A percentile compares a stretch with the other conserved stretches of the same genome.
phyloP scores from a whole-genome alignment of 345 rosid species.

The Arabidopsis arenosa region DNA sequence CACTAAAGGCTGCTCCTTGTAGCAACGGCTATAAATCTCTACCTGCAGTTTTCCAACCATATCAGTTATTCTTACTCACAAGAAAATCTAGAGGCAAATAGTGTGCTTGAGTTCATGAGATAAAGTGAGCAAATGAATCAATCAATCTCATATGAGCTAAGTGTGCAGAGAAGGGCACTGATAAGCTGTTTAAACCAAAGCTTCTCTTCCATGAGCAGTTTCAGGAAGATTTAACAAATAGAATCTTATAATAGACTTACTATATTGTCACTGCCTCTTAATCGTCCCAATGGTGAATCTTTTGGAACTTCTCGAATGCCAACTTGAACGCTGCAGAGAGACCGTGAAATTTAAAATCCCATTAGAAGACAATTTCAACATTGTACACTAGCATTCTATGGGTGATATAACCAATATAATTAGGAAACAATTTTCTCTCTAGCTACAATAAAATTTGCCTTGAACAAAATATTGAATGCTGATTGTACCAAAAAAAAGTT shows the following conservation, averaged over 20 bases:
- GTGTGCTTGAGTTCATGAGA: neutral
- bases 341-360: constrained; percentile 20
- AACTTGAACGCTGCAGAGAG: constrained; percentile 70
- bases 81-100: neutral
- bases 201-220: neutral
- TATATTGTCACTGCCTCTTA: constrained; percentile 94
- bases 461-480: neutral
- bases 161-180: neutral
- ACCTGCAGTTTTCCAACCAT: constrained; percentile 55
- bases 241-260: constrained; percentile 49
- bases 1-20: constrained; percentile 76
- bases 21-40: constrained; percentile 86
- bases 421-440: neutral
- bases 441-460: neutral
- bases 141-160: neutral
- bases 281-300: constrained; percentile 82
- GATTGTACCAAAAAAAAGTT: neutral
- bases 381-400: neutral
- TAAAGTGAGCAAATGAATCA: neutral
- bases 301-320: constrained; percentile 89
- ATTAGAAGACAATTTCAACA: neutral
- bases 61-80: neutral
- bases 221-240: neutral
- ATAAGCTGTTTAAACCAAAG: neutral
- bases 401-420: neutral